phyloP scores from a whole-genome alignment of 179 eudicot species.

The Drosera spatulata region DNA sequence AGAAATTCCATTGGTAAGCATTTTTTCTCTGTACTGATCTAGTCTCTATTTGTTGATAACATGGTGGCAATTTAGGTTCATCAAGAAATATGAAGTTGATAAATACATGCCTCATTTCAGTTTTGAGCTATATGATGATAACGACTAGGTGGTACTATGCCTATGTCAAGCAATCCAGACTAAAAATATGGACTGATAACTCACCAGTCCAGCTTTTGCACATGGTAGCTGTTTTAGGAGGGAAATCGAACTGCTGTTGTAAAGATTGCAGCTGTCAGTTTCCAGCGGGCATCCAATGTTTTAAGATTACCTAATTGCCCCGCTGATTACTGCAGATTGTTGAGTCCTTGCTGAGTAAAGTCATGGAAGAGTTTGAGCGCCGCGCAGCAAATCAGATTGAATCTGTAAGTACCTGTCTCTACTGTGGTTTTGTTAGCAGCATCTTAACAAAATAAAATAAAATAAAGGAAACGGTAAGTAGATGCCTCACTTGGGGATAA shows the following conservation, averaged over 20 bases:
- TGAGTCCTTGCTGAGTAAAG: constrained; percentile 71
- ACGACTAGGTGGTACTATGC: no score
- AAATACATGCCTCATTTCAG: not conserved
- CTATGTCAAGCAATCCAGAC: no score
- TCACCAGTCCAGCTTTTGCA: not conserved
- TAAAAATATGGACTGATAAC: not conserved
- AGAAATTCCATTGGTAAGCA: constrained; percentile 77
- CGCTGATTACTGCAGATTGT: constrained; percentile 50
- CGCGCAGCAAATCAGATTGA: constrained; percentile 49
- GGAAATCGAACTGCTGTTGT: no score
- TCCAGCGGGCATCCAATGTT: not conserved
- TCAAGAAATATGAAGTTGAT: not conserved
- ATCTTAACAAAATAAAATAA: no score
- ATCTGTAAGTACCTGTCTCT: constrained; percentile 34
- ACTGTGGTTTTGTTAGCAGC: not conserved
- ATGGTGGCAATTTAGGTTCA: not conserved
- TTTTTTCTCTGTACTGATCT: constrained; percentile 1
- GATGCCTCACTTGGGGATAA: no score
- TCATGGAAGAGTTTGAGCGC: constrained; percentile 81
- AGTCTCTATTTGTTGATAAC: not conserved
- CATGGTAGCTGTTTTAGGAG: no score
- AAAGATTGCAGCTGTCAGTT: no score
- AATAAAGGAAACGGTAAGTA: no score
- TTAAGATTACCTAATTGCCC: constrained; percentile 3
- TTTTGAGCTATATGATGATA: not conserved